Conservation (phyloP, 371 early-diverging fungal species). For the Phascolomyces articulosus region DNA sequence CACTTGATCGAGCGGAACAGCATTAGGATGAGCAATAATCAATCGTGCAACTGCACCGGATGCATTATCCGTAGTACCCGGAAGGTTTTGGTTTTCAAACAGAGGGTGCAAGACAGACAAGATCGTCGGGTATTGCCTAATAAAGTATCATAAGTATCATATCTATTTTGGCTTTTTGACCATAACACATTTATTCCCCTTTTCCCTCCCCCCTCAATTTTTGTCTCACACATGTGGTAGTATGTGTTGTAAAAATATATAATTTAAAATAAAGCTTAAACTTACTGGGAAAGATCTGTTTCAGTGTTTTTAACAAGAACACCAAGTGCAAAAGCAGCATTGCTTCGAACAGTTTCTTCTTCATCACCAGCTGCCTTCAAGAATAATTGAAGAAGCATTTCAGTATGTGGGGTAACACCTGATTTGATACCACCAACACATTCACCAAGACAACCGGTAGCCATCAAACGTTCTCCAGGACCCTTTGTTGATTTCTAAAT, state of each 20-base stretch:
- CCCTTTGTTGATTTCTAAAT: conserved; percentile 62
- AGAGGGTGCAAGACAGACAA: conserved; percentile 74
- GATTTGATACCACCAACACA: conserved; percentile 68
- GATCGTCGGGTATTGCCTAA: conserved; percentile 67
- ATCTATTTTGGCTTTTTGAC: background rate
- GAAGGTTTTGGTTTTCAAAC: conserved; percentile 61
- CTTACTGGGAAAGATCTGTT: conserved; percentile 63
- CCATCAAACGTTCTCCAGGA: conserved; percentile 82
- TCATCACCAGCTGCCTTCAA: conserved; percentile 71
- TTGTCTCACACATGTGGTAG: background rate
- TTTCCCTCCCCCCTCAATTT: no score
- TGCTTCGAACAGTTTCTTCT: conserved; percentile 81
- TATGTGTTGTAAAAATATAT: background rate
- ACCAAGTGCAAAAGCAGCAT: conserved; percentile 85
- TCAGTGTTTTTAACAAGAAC: conserved; percentile 68
- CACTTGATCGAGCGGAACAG: conserved; percentile 76
- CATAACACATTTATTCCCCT: background rate
- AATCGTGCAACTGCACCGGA: conserved; percentile 71
- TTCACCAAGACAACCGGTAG: conserved; percentile 85
- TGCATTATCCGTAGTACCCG: conserved; percentile 83
- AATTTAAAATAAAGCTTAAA: background rate
- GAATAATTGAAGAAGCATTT: conserved; percentile 63
- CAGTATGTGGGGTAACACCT: conserved; percentile 74
- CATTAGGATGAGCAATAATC: conserved; percentile 63
- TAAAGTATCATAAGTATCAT: background rate